Base-by-base conservation (phyloP, 257 asterid species). In the Przewalskia tangutica region DNA sequence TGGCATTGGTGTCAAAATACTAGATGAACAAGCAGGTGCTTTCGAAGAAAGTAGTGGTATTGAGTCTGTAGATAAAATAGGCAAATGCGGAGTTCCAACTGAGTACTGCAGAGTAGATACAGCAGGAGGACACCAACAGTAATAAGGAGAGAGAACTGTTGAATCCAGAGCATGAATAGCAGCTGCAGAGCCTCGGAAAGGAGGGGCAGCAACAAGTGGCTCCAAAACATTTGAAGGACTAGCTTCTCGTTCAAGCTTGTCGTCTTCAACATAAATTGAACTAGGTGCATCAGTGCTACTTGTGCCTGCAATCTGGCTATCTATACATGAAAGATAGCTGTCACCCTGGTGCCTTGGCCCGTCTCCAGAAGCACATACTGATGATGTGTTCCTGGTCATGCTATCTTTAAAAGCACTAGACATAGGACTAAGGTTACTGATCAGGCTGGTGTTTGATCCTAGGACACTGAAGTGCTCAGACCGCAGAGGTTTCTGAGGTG, bases 101-200 rank as follows among this genome's bases (percentile, higher is more conserved):
- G 88, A 70, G 82, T 64, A 90, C 56, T 86, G 97, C 86, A 85
- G 82, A 6, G 90, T 75, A 13, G 95, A 88, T 38, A 88, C 91
- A 81, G 86, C 88, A 20, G 97, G 92, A 70, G 98, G 99, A 64
- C 99, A 95, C 97, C 97, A 92, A 87, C 98, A 94, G 82, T 94
- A 95, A 71, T 86, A 89, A 79, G 98, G 98, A 77, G 98, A 88
- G 66, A 90, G 68, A 10, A 89, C 84, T 20, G 91, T 82, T 3
- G 93, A 82, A 44, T 84, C 89, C 36, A 89, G 81, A 3, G 84
- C 78, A 53, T 91, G 87, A 68, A 87, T 58, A 82, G 85, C 86
- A 8, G 77, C 71, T 80, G 88, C 91, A 8, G 89, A 88, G 84
- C 81, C 85, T 38, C 86, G 48, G 66, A 66, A 73, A 1, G 91